Base-by-base conservation (phyloP, 2,329 filamentous ascomycete genomes). In the Malbranchea cinnamomea region DNA sequence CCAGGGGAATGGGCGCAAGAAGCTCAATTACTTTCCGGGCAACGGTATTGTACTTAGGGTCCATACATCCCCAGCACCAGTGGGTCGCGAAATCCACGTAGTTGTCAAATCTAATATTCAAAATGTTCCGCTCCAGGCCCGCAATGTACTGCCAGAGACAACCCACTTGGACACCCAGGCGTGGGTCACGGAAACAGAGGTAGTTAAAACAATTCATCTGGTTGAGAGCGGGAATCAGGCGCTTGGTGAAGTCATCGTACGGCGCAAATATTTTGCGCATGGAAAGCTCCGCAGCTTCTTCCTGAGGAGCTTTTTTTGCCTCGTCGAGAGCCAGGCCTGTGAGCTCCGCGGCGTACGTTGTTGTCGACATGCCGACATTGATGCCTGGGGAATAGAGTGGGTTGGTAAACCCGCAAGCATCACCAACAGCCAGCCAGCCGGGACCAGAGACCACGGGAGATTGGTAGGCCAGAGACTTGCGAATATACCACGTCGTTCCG, bases 331-430 rank as follows among this genome's bases (percentile, higher is more conserved):
- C 23, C 10, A 29, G 23, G 15, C 14, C 20, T 6, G 41, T 42
- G 23, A 37, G 37, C 31, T 43, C 38, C n/a, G 38, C 40, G 15
- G 36, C 37, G 26, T 28, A 39, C 8, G 33, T 35, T 10, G 35
- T 37, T 5, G 38, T 32, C 15, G 30, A 26, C 30, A 44, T 45
- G 12, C 34, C 38, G 14, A 36, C 41, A 21, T 45, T 47, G 31
- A 48, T 49, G 13, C 45, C 44, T 5, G 45, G 45, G 2, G 45
- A 48, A 22, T 36, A 42, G 6, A 49, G 26, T 2, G 45, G 46
- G 28, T 48, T 48, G 6, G 45, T 49, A 29, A 48, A 48, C 5
- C 46, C 45, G 20, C 34, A 36, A 2, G 45, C 41, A 25, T 49
- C 40, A n/a, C 45, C 45, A 22, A 49, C 42, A 4, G 46, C 46